Base-by-base conservation (phyloP, 2,329 filamentous ascomycete genomes). In the Paecilomyces formosus region DNA sequence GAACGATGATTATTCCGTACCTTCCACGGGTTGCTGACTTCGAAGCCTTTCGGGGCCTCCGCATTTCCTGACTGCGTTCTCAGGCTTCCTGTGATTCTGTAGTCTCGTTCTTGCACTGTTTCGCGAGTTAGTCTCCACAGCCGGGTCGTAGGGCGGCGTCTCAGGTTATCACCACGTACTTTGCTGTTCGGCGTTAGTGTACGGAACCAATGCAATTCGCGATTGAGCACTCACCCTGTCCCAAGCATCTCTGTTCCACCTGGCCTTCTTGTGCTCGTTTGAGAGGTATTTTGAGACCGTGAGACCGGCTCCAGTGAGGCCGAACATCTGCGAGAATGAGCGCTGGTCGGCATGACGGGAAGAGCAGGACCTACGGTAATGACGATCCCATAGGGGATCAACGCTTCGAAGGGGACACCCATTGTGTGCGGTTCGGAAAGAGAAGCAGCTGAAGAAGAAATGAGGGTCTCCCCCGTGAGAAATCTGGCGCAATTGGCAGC, bases 21-120 rank as follows among this genome's bases (percentile, higher is more conserved):
- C 80, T 82, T 85, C 85, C 85, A 88, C 62, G 82, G 82, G 74
- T 86, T 86, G 81, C 82, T 87, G 68, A 87, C 70, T 73, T 87
- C 85, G 74, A 87, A 88, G 61, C 84, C 85, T 58, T 77, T 73
- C 28, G 85, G 85, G 30, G 85, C 85, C 59, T 76, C 73, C 53
- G 79, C 76, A 62, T 79, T 82, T 73, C 85, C 83, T 58, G 83
- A 83, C 70, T 88, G 85, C 60, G 83, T 85, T 74, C 85, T 78
- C 67, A 81, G 68, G 62, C 78, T 81, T 57, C 85, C 85, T 49
- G 85, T 88, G 66, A 88, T 77, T 62, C 85, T 76, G 68, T 80
- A 74, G 71, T 88, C 85, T 72, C 85, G 79, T 66, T 87, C 82
- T 83, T 87, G 85, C 85, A 88, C 85, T 88, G 70, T 61, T 55